phyloP scores from a whole-genome alignment of 1,284 basidiomycete species.

The Ganoderma lingzhi region DNA sequence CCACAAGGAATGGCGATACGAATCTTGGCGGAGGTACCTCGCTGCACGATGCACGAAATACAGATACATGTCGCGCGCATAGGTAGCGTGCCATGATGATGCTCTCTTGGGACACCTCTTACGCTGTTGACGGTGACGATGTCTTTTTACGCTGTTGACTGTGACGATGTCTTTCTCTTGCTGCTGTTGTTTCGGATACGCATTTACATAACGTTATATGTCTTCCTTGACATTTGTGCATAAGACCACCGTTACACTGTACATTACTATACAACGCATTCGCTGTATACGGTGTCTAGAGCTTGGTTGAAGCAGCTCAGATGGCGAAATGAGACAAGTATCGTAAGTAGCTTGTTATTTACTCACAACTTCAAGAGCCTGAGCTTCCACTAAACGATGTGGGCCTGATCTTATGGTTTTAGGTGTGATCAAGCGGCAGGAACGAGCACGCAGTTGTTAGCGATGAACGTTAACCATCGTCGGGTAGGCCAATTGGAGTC shows the following conservation, averaged over 20 bases:
- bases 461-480: neutral
- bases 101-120: constrained; percentile 26
- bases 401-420: neutral
- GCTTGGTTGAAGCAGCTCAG: neutral
- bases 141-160: constrained; percentile 10
- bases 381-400: neutral
- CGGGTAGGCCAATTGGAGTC: neutral
- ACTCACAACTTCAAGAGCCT: neutral
- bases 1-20: neutral
- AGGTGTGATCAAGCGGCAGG: neutral
- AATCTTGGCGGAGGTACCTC: neutral
- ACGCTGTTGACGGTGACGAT: constrained; percentile 17
- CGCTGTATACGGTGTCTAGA: neutral
- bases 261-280: constrained; percentile 16
- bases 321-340: neutral
- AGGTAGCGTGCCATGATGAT: neutral
- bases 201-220: constrained; percentile 21
- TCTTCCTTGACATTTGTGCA: constrained; percentile 8
- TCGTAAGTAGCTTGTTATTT: neutral
- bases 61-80: neutral
- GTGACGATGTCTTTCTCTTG: constrained; percentile 16
- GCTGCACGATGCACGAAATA: neutral
- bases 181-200: constrained; percentile 20
- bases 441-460: neutral
- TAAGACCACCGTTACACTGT: constrained; percentile 16